These are phyloP conservation scores for Boletus barrowsii DNA, from an alignment of 768 basidiomycete genomes.

Conservation along the genomic window DNA sequence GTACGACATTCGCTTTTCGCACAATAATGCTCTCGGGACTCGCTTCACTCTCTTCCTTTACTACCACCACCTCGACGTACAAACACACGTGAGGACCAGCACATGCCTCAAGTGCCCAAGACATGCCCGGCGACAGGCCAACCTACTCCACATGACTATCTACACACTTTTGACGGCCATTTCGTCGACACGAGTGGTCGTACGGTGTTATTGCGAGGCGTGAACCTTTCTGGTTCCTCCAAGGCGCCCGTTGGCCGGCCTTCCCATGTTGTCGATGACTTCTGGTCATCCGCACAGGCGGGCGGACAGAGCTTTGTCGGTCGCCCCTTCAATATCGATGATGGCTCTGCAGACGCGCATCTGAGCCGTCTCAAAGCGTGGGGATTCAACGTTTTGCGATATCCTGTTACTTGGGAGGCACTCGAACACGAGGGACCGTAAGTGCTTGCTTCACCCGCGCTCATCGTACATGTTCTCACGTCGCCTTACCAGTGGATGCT, in stretches of 20 bases:
- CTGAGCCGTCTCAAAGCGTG: constrained; percentile 81
- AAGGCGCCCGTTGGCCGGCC: constrained; percentile 79
- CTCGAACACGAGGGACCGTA: constrained; percentile 94
- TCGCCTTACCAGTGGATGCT: constrained; percentile 60
- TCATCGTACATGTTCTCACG: not conserved
- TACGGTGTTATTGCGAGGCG: constrained; percentile 83
- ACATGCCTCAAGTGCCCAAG: constrained; percentile 22
- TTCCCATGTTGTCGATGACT: constrained; percentile 64
- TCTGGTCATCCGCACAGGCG: constrained; percentile 77
- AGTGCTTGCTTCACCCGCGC: constrained; percentile 38
- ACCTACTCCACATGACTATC: constrained; percentile 31
- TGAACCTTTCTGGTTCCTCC: constrained; percentile 87
- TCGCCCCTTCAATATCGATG: constrained; percentile 79
- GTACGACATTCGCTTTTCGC: constrained; percentile 18
- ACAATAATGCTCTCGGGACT: not conserved
- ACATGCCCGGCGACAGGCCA: constrained; percentile 19
- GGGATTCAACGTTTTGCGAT: constrained; percentile 88
- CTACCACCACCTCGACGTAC: not conserved
- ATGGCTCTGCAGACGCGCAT: constrained; percentile 83
- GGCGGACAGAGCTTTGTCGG: constrained; percentile 72
- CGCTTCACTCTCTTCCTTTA: not conserved
- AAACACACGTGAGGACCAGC: not conserved
- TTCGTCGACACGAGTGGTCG: constrained; percentile 77
- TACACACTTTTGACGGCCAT: constrained; percentile 64
- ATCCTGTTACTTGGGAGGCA: constrained; percentile 92